Conservation (phyloP, 148 eudicot genomes). For the Nyssa sinensis region DNA sequence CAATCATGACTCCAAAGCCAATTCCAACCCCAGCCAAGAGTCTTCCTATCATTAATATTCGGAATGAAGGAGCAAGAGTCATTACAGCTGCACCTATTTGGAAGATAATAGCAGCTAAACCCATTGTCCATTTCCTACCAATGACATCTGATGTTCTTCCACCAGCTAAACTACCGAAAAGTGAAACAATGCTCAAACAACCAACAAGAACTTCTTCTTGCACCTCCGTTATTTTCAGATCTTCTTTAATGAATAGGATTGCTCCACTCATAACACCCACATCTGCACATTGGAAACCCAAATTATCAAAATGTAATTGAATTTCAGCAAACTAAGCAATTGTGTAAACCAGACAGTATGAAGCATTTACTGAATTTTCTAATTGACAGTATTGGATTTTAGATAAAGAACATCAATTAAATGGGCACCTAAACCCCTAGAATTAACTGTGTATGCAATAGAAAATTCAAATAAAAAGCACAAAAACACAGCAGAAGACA, state of each 20-base stretch:
- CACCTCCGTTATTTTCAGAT: constrained; percentile 63
- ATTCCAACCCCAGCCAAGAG: constrained; percentile 77
- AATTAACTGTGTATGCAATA: background rate
- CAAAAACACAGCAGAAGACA: background rate
- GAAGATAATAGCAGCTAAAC: constrained; percentile 63
- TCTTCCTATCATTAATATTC: constrained; percentile 57
- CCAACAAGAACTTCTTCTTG: constrained; percentile 74
- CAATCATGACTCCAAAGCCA: constrained; percentile 81
- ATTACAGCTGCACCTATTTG: constrained; percentile 65
- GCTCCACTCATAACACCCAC: constrained; percentile 94
- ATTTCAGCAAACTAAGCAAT: background rate
- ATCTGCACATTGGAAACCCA: constrained; percentile 39
- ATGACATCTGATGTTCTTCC: constrained; percentile 67
- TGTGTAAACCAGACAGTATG: background rate
- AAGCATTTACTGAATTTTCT: background rate
- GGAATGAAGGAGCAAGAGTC: constrained; percentile 64
- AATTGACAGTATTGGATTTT: background rate
- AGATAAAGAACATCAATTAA: background rate
- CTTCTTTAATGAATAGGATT: constrained; percentile 64
- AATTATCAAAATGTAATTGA: background rate
- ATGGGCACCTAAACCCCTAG: background rate
- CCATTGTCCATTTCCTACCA: constrained; percentile 85
- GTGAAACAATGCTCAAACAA: constrained; percentile 55
- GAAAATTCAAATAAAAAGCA: background rate
- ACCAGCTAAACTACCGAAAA: constrained; percentile 69